Conservation (phyloP, 805 yeast genomes). For the Yamadazyma philogaea region DNA sequence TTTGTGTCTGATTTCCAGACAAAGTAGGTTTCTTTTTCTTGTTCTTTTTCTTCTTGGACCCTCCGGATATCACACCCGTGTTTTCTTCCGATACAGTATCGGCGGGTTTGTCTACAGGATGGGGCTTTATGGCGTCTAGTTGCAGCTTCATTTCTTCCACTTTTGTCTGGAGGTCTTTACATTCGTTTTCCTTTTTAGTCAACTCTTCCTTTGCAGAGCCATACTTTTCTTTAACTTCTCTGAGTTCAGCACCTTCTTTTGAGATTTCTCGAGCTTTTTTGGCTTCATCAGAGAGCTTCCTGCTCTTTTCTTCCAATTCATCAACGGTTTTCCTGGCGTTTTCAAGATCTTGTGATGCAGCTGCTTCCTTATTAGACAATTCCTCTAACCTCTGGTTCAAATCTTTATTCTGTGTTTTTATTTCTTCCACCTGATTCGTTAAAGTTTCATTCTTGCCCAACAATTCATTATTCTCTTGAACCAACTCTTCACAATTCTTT, state of each 20-base stretch:
- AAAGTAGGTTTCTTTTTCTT: constrained; percentile 13
- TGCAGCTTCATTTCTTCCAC: constrained; percentile 4
- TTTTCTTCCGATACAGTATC: background rate
- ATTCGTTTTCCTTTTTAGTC: background rate
- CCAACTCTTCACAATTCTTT: too few species aligned
- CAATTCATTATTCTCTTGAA: too few species aligned
- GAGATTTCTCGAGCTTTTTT: too few species aligned
- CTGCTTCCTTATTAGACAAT: background rate
- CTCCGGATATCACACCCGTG: background rate
- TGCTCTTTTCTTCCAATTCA: background rate
- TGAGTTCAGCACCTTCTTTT: background rate
- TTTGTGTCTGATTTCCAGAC: background rate
- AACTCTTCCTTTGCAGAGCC: background rate
- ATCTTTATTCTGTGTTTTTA: background rate
- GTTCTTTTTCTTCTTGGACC: constrained; percentile 14
- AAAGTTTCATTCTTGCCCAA: background rate
- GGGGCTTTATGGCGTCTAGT: constrained; percentile 10
- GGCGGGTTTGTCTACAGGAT: constrained; percentile 3
- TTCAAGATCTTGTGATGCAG: background rate
- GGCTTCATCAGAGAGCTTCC: background rate
- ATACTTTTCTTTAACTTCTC: background rate
- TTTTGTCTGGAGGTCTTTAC: constrained; percentile 4
- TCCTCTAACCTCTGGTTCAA: constrained; percentile 1
- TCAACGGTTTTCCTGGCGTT: background rate
- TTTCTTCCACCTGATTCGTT: background rate